A percentile compares a stretch with the other conserved stretches of the same genome.
phyloP scores from a whole-genome alignment of 176 grass and related monocot species.

The Secale cereale region DNA sequence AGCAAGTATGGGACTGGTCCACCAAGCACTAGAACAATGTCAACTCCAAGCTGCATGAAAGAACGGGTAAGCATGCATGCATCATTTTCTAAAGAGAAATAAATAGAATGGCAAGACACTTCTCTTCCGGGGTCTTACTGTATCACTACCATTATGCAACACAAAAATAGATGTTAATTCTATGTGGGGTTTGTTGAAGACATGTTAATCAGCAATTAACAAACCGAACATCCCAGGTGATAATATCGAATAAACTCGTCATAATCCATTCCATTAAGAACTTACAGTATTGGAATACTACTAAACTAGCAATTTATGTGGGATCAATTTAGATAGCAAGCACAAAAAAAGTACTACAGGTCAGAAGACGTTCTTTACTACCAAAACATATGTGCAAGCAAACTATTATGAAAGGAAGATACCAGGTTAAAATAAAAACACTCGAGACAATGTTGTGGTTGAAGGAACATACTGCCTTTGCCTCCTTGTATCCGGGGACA shows the following conservation, averaged over 20 bases:
- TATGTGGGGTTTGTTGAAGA: neutral
- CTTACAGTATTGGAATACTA: too few relatives aligned
- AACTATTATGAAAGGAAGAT: neutral
- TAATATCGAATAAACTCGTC: too few relatives aligned
- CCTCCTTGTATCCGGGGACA: conserved; percentile 90
- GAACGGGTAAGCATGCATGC: conserved; percentile 3
- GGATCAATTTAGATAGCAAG: neutral
- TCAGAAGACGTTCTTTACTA: neutral
- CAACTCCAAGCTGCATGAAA: conserved; percentile 65
- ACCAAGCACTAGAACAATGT: conserved; percentile 79
- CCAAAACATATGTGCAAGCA: neutral
- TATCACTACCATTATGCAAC: conserved; percentile 14
- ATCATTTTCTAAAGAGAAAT: neutral
- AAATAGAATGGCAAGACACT: neutral
- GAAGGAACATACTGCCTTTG: conserved; percentile 63
- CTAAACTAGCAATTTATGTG: too few relatives aligned
- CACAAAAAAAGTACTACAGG: neutral
- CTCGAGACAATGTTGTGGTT: neutral
- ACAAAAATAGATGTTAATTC: neutral
- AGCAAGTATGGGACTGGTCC: conserved; percentile 88
- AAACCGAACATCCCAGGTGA: neutral
- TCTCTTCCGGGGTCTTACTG: neutral
- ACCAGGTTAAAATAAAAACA: too few relatives aligned
- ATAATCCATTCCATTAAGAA: too few relatives aligned
- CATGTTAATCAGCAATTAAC: neutral